Evolutionary conservation across 2,329 filamentous ascomycete species (phyloP), one percentile per base, ranked within the genome.

Genomic region (Talaromyces marneffei): DNA sequence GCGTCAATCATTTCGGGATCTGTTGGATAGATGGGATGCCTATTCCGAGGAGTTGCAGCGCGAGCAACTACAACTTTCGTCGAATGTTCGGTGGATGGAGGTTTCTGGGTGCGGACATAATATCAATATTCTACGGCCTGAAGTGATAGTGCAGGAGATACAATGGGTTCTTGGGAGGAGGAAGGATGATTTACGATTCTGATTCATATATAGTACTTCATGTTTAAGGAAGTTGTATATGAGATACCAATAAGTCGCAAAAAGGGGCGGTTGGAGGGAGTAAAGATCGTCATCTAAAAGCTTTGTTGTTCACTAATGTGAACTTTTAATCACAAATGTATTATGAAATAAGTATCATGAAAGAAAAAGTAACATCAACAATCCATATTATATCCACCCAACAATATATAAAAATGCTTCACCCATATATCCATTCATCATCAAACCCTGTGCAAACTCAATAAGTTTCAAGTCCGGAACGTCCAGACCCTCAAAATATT

Each of bases 31-130:
- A 14, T 75, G 71, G 72, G 69, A 70, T 20, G 55, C 42, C 2
- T 46, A 68, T 53, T 69, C 72, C 52, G 44, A 62, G 52, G 65
- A 66, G 42, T 59, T 75, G 52, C 70, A 72, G 62, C 67, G 67
- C 50, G 70, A 73, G 23, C 72, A 76, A 63, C 60, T 76, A 39
- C 57, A 57, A 31, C 60, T 78, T 40, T 76, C 74, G 0, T 68
- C 66, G 8, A 70, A 65, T 1, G 66, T 61, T 23, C 67, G 65
- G 27, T 67, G 73, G 9, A 67, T 75, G 8, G 63, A 73, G 62
- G 18, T 76, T 33, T 63, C 67, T 9, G 71, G 74, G 18, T 74
- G 72, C 63, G 75, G 75, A 2, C 76, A 78, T 66, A 68, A 77
- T 66, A 67, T 77, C 9, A 71, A 77, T 61, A 56, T 76, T 33